Evolutionary conservation across 2,329 filamentous ascomycete genomes (phyloP).

Genomic region (Aspergillus jensenii): DNA sequence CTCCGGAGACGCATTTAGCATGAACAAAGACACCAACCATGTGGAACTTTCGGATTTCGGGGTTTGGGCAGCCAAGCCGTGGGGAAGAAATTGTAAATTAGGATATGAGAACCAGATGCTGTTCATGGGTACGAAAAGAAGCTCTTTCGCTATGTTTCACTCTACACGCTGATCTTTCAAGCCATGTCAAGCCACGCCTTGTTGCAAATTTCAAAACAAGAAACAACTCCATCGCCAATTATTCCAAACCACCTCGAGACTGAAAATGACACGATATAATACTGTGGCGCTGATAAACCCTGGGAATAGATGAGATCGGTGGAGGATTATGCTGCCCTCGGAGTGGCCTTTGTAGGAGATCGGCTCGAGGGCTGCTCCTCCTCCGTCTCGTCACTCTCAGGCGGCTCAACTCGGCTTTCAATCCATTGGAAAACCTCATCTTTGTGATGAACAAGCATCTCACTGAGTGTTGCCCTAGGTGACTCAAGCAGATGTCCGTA

Average conservation of each 20-base stretch:
- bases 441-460: slow-evolving; percentile 58
- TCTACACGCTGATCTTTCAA: slow-evolving; percentile 2
- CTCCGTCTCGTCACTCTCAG: slow-evolving; percentile 28
- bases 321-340: not conserved
- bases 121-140: not conserved
- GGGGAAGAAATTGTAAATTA: not conserved
- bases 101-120: not conserved
- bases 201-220: not conserved
- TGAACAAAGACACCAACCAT: not conserved
- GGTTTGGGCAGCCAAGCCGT: not conserved
- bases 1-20: not conserved
- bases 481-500: slow-evolving; percentile 56
- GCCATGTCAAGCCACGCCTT: not conserved
- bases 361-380: slow-evolving; percentile 21
- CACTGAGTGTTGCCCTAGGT: slow-evolving; percentile 47
- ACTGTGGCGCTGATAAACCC: not conserved
- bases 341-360: slow-evolving; percentile 15
- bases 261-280: not conserved
- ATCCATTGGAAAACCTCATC: slow-evolving; percentile 51
- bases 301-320: not conserved
- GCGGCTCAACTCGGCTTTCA: slow-evolving; percentile 33
- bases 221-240: not conserved
- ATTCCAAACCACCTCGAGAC: slow-evolving; percentile 2
- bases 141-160: slow-evolving; percentile 7
- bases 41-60: not conserved